phyloP scores from a whole-genome alignment of 352 stramenopile genomes.

The Phytophthora melonis region DNA sequence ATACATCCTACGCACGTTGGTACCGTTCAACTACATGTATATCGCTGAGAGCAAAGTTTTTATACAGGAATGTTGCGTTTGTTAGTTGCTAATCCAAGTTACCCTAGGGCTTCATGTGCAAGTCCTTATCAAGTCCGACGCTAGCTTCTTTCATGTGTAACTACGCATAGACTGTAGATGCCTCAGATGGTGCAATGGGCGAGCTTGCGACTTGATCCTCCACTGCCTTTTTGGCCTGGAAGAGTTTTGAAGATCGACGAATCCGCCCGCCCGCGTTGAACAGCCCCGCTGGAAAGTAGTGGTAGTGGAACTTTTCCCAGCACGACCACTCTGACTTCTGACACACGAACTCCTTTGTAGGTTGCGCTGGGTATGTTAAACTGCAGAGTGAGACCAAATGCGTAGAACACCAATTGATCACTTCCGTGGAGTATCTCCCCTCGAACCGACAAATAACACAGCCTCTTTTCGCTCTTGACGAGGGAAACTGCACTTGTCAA shows the following conservation, averaged over 20 bases:
- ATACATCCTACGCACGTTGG: too few species aligned
- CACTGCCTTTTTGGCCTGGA: too few species aligned
- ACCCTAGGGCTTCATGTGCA: background rate
- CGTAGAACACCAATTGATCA: background rate
- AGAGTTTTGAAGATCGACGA: background rate
- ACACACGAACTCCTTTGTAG: background rate
- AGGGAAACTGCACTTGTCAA: background rate
- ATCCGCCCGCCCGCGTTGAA: background rate
- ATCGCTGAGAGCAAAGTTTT: too few species aligned
- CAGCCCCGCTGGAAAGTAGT: background rate
- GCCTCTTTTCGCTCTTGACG: background rate
- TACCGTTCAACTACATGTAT: too few species aligned
- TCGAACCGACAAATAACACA: background rate
- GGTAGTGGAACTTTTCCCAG: background rate
- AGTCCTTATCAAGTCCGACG: too few species aligned
- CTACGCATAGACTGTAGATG: background rate
- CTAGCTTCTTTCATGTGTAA: too few species aligned
- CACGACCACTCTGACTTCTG: background rate
- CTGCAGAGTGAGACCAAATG: background rate
- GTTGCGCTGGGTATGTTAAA: background rate
- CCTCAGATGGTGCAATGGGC: background rate
- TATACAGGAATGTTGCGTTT: too few species aligned
- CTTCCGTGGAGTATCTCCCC: background rate
- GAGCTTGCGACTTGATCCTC: background rate
- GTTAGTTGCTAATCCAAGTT: background rate